phyloP scores from a whole-genome alignment of 176 grass and related monocot genomes.

The Phyllostachys edulis region DNA sequence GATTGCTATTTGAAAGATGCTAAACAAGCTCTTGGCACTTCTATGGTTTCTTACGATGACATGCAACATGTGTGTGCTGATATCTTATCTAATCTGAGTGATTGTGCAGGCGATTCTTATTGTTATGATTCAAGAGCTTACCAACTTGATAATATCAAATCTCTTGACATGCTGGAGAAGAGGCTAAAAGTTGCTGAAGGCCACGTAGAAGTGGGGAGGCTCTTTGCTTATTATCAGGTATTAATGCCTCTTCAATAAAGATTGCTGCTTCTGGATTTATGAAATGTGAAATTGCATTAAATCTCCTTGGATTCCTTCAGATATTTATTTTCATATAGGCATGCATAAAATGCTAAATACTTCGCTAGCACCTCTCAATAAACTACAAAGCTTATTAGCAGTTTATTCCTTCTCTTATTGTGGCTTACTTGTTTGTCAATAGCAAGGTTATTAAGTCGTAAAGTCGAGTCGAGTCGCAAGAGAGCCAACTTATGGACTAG shows the following conservation, averaged over 20 bases:
- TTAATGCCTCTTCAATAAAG: constrained; percentile 18
- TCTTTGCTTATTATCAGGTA: constrained; percentile 98
- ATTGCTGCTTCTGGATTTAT: not conserved
- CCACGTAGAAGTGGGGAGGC: constrained; percentile 89
- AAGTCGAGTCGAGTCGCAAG: too few relatives aligned
- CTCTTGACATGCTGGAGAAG: constrained; percentile 63
- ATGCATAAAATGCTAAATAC: not conserved
- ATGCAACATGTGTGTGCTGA: constrained; percentile 41
- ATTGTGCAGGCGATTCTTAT: constrained; percentile 27
- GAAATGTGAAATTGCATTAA: not conserved
- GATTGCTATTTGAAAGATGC: constrained; percentile 48
- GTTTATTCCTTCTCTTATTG: not conserved
- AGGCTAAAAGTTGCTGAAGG: constrained; percentile 83
- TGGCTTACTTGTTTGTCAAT: constrained; percentile 24
- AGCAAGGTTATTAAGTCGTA: too few relatives aligned
- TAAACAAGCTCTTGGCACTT: constrained; percentile 43
- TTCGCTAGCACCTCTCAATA: not conserved
- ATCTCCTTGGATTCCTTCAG: constrained; percentile 17
- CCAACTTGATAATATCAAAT: constrained; percentile 31
- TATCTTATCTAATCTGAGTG: constrained; percentile 40
- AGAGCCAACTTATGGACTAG: too few relatives aligned
- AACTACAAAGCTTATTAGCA: not conserved
- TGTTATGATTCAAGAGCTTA: constrained; percentile 29
- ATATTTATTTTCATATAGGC: constrained; percentile 26
- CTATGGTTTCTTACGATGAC: constrained; percentile 46